These are phyloP conservation scores for Lichtheimia hyalospora DNA, from an alignment of 371 early-diverging fungal genomes.

Conservation along the genomic window DNA sequence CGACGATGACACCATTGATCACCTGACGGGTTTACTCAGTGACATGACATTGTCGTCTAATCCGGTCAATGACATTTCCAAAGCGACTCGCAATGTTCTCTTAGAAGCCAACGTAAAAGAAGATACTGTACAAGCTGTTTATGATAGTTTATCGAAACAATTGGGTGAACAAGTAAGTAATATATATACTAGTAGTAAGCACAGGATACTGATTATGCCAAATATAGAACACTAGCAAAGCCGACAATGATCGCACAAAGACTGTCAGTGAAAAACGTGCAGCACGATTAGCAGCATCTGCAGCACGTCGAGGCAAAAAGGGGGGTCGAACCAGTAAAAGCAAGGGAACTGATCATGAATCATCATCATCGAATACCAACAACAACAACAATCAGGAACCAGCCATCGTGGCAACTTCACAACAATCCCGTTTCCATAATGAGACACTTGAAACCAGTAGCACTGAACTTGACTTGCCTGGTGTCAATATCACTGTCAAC, in stretches of 20 bases:
- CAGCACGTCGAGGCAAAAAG: constrained; percentile 27
- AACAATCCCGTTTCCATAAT: constrained; percentile 84
- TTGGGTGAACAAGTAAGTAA: neutral
- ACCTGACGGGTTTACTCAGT: constrained; percentile 41
- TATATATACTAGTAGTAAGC: neutral
- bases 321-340: too few species aligned
- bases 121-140: neutral
- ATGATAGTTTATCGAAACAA: neutral
- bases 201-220: constrained; percentile 1
- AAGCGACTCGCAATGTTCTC: constrained; percentile 67
- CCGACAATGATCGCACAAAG: neutral
- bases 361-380: too few species aligned
- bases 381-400: constrained; percentile 17
- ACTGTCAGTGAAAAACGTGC: neutral
- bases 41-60: constrained; percentile 34
- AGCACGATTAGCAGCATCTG: constrained; percentile 30
- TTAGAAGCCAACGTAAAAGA: constrained; percentile 55
- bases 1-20: constrained; percentile 50
- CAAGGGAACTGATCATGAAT: neutral
- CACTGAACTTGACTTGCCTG: constrained; percentile 65
- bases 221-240: neutral
- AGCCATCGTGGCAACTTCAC: constrained; percentile 73
- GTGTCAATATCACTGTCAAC: constrained; percentile 72
- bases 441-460: constrained; percentile 74
- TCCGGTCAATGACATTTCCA: constrained; percentile 40